These are phyloP conservation scores for Athelia psychrophila DNA, from an alignment of 1,284 basidiomycete species.

Conservation along the genomic window DNA sequence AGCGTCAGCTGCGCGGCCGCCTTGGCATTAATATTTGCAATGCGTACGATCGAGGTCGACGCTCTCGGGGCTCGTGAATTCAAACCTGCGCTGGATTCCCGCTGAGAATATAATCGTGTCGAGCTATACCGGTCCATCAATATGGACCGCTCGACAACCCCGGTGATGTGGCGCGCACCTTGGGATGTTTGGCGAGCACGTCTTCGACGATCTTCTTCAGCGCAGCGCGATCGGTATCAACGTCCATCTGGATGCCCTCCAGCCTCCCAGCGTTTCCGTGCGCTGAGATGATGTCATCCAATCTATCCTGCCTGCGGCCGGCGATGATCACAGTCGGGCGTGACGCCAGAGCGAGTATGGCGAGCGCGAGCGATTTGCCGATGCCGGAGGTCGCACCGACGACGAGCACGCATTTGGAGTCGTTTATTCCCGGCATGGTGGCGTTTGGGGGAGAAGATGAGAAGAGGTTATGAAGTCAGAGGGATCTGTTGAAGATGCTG, in stretches of 20 bases:
- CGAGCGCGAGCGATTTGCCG: conserved; percentile 56
- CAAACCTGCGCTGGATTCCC: conserved; percentile 51
- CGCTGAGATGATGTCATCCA: conserved; percentile 40
- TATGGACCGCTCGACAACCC: conserved; percentile 26
- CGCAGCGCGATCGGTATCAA: conserved; percentile 33
- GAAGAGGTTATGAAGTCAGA: too few species aligned
- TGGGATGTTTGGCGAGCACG: conserved; percentile 41
- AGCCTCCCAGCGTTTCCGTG: conserved; percentile 30
- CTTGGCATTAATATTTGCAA: not conserved
- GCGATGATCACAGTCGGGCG: conserved; percentile 53
- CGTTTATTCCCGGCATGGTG: conserved; percentile 43
- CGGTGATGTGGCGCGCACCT: conserved; percentile 31
- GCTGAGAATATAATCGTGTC: conserved; percentile 48
- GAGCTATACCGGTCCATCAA: conserved; percentile 36
- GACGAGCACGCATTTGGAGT: conserved; percentile 55
- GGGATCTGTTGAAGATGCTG: too few species aligned
- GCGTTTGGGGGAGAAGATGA: not conserved
- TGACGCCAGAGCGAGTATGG: conserved; percentile 45
- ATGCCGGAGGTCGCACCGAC: conserved; percentile 64
- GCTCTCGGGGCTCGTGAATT: conserved; percentile 46
- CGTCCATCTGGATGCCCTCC: conserved; percentile 40
- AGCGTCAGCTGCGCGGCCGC: conserved; percentile 1
- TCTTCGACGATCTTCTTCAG: conserved; percentile 40
- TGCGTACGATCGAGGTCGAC: conserved; percentile 45
- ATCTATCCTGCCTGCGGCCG: conserved; percentile 50